phyloP scores from a whole-genome alignment of 2,329 filamentous ascomycete genomes.

The Colletotrichum scovillei region DNA sequence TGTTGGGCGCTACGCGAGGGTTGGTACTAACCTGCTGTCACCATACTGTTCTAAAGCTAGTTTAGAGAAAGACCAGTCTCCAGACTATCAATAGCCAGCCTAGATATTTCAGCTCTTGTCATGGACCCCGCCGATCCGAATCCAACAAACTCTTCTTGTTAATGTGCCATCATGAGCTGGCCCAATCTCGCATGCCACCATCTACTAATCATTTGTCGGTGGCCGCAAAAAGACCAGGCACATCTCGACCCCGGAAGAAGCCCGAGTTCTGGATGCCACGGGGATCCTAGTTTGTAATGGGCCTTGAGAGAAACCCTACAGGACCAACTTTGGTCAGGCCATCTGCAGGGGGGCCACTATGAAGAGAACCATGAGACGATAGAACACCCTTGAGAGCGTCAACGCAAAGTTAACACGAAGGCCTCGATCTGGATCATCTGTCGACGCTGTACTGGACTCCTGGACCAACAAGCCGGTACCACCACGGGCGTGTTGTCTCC shows the following conservation, averaged over 20 bases:
- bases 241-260: neutral
- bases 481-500: constrained; percentile 9
- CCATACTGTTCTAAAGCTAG: neutral
- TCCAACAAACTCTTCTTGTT: neutral
- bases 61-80: neutral
- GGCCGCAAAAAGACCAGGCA: neutral
- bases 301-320: neutral
- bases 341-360: neutral
- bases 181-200: neutral
- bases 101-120: neutral
- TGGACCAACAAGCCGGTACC: constrained; percentile 8
- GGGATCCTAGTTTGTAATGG: neutral
- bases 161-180: neutral
- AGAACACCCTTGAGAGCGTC: neutral
- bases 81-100: neutral
- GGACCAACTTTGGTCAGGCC: neutral
- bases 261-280: neutral
- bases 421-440: neutral
- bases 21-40: neutral
- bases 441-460: constrained; percentile 1
- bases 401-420: neutral
- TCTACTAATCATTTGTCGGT: neutral
- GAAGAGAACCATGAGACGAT: neutral
- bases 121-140: neutral
- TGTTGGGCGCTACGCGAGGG: neutral